Evolutionary conservation across 2,329 filamentous ascomycete genomes (phyloP).

Genomic region (Byssothecium circinans): DNA sequence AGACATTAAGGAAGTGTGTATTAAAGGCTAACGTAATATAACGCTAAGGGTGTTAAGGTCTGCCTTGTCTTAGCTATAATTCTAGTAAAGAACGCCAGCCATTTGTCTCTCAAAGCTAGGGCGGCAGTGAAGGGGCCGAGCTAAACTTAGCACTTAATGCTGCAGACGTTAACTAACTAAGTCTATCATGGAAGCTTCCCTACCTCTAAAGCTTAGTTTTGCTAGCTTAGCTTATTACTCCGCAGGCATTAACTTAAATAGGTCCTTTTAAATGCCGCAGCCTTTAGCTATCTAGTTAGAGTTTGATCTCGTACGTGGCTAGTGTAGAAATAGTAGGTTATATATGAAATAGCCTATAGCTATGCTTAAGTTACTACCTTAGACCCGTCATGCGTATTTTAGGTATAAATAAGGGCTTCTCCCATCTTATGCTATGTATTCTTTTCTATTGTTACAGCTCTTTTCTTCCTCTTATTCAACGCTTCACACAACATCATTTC

Average conservation of each 20-base stretch:
- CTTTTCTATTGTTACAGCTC: slow-evolving; percentile 7
- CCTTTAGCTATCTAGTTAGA: slow-evolving; percentile 7
- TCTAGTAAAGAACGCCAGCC: no score
- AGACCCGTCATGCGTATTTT: slow-evolving; percentile 1
- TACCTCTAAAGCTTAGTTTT: slow-evolving; percentile 5
- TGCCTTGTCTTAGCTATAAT: not conserved
- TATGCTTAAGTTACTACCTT: slow-evolving; percentile 6
- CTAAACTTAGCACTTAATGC: slow-evolving; percentile 6
- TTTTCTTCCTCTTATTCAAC: slow-evolving; percentile 6
- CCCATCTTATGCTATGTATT: slow-evolving; percentile 4
- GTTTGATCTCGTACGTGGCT: slow-evolving; percentile 3
- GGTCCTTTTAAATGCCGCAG: slow-evolving; percentile 4
- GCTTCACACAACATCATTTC: slow-evolving; percentile 4
- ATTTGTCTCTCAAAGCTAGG: no score
- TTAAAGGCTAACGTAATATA: not conserved
- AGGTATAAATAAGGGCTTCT: slow-evolving; percentile 5
- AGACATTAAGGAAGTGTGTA: not conserved
- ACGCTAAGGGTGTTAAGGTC: slow-evolving; percentile 2
- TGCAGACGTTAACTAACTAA: slow-evolving; percentile 3
- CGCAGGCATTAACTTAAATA: slow-evolving; percentile 5
- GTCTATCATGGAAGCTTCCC: slow-evolving; percentile 6
- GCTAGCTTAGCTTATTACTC: not conserved
- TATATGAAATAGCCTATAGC: slow-evolving; percentile 5
- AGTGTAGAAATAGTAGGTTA: slow-evolving; percentile 5
- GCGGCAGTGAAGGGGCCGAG: slow-evolving; percentile 1